These are phyloP conservation scores for Pseudopithomyces chartarum DNA, from an alignment of 2,329 filamentous ascomycete genomes.

Conservation along the genomic window DNA sequence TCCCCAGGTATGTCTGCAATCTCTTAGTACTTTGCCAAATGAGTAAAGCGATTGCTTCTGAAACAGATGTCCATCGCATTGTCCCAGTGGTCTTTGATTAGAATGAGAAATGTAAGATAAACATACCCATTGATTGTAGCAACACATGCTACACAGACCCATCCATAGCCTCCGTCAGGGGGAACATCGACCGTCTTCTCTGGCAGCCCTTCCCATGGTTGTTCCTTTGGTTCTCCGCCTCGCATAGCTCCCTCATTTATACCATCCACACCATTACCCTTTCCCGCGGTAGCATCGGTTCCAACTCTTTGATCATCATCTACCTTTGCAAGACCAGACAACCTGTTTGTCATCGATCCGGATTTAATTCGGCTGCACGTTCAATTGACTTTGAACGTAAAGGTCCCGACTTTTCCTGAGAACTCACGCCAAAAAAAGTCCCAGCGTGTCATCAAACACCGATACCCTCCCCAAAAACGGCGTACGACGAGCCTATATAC, in stretches of 20 bases:
- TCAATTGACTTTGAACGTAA: neutral
- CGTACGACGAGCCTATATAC: neutral
- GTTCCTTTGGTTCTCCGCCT: neutral
- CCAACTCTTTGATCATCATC: neutral
- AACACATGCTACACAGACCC: constrained; percentile 55
- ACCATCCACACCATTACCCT: neutral
- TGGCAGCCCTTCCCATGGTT: constrained; percentile 4
- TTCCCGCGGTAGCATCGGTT: neutral
- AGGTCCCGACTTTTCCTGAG: neutral
- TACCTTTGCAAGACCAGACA: neutral
- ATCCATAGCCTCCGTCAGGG: constrained; percentile 67
- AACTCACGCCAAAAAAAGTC: neutral
- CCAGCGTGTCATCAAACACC: neutral
- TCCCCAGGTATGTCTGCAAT: constrained; percentile 70
- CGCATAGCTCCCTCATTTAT: neutral
- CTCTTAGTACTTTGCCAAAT: constrained; percentile 13
- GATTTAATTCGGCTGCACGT: neutral
- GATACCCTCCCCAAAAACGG: neutral
- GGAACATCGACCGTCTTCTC: constrained; percentile 46
- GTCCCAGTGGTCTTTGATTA: too few relatives aligned
- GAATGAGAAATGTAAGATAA: neutral
- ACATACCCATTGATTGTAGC: constrained; percentile 43
- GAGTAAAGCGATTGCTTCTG: neutral
- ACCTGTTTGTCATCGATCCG: neutral
- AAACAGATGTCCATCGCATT: neutral